A percentile compares a stretch with the other conserved stretches of the same genome.
Evolutionary conservation across 2,329 filamentous ascomycete species (phyloP).

Genomic region (Cladosporium cucumerinum): DNA sequence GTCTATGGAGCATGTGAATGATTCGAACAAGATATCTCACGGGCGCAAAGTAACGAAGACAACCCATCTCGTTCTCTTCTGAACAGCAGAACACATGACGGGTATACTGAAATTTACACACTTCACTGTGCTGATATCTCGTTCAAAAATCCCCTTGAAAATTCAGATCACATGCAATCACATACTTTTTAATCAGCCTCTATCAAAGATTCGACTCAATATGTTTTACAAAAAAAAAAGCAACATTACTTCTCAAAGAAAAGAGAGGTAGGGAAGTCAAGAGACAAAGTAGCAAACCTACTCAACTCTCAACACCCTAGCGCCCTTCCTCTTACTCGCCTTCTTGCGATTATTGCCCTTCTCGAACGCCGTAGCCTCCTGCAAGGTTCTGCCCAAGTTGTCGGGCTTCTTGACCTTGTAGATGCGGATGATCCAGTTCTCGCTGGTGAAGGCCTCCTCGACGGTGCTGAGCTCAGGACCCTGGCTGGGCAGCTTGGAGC

Average conservation of each 20-base stretch:
- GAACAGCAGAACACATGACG: background rate
- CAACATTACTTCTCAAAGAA: background rate
- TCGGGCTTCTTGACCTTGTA: constrained; percentile 99
- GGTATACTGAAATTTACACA: fast-evolving
- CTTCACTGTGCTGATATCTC: background rate
- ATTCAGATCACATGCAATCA: background rate
- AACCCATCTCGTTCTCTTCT: background rate
- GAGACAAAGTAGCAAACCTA: constrained; percentile 38
- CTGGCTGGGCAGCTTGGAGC: constrained; percentile 73
- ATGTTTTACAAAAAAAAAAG: constrained; percentile 5
- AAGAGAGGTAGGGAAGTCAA: background rate
- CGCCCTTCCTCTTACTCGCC: constrained; percentile 66
- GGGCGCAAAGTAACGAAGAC: background rate
- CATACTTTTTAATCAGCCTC: background rate
- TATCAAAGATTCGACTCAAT: constrained; percentile 2
- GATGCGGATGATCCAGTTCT: constrained; percentile 99
- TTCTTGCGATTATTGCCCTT: constrained; percentile 83
- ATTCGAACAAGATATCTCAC: background rate
- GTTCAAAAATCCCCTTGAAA: background rate
- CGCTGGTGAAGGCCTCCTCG: constrained; percentile 96
- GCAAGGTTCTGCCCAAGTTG: constrained; percentile 88
- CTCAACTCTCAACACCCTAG: constrained; percentile 68
- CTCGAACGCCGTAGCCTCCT: constrained; percentile 65
- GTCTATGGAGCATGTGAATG: too few relatives aligned
- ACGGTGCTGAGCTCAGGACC: constrained; percentile 82